A percentile compares a stretch with the other conserved stretches of the same genome.
These are phyloP conservation scores for Nicotiana tabacum DNA, from an alignment of 257 asterid genomes.

Conservation along the genomic window DNA sequence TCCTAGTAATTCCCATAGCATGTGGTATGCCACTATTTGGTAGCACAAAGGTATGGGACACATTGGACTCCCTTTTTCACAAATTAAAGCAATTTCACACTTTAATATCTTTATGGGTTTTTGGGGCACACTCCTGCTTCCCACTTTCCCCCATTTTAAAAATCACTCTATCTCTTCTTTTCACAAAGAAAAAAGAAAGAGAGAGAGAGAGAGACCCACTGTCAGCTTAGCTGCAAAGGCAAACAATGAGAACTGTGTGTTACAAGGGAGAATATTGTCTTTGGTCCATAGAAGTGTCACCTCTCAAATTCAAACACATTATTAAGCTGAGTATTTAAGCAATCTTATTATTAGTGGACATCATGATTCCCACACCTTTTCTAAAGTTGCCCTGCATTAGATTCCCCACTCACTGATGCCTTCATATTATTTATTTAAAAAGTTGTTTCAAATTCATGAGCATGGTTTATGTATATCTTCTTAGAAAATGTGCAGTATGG, in stretches of 20 bases:
- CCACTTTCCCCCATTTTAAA: neutral
- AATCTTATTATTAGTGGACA: slow-evolving; percentile 13
- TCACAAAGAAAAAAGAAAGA: neutral
- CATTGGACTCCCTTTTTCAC: neutral
- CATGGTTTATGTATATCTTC: slow-evolving; percentile 4
- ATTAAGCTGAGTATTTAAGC: neutral
- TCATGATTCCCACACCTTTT: slow-evolving; percentile 11
- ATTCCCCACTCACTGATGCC: slow-evolving; percentile 18
- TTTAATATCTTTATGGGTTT: slow-evolving; percentile 16
- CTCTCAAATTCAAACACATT: neutral
- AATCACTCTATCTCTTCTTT: slow-evolving; percentile 17
- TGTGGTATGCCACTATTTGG: slow-evolving; percentile 22
- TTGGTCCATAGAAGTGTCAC: slow-evolving; percentile 24
- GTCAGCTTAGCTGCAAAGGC: slow-evolving; percentile 3
- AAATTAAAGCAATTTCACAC: neutral
- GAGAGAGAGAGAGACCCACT: slow-evolving; percentile 9
- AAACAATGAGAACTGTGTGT: neutral
- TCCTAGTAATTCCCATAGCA: neutral
- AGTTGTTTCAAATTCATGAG: neutral
- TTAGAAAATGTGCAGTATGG: neutral
- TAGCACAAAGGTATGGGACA: slow-evolving; percentile 19
- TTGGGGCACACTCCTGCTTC: slow-evolving; percentile 15
- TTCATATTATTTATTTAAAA: neutral
- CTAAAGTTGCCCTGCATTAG: slow-evolving; percentile 20
- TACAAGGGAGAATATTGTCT: neutral